These are phyloP conservation scores for Epichloe sibirici DNA, from an alignment of 2,329 filamentous ascomycete species.

Conservation along the genomic window DNA sequence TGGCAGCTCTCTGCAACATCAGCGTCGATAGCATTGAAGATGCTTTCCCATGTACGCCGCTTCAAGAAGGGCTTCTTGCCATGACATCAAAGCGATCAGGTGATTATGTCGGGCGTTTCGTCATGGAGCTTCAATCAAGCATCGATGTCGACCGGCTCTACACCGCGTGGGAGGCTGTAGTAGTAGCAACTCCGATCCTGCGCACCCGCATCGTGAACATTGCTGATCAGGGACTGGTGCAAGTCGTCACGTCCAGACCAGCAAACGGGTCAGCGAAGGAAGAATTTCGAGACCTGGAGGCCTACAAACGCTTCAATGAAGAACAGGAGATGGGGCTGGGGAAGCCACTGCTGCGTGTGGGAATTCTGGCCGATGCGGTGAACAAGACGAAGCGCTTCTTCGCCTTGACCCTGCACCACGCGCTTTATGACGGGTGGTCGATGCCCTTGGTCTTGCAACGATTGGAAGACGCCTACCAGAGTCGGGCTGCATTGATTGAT, in stretches of 20 bases:
- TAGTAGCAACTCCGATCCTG: constrained; percentile 2
- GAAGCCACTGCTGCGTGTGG: constrained; percentile 1
- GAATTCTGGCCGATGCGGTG: too few species aligned
- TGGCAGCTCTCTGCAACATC: neutral
- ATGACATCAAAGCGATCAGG: constrained; percentile 2
- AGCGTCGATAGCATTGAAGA: constrained; percentile 3
- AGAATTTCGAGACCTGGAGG: neutral
- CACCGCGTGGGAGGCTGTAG: neutral
- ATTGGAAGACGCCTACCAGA: constrained; percentile 25
- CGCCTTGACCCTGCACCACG: constrained; percentile 34
- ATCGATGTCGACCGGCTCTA: neutral
- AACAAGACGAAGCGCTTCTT: neutral
- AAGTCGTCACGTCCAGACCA: constrained; percentile 25
- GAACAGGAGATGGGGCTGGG: constrained; percentile 14
- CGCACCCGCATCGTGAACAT: constrained; percentile 6
- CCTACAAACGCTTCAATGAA: constrained; percentile 11
- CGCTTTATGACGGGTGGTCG: constrained; percentile 39
- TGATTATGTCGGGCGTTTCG: constrained; percentile 3
- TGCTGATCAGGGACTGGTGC: constrained; percentile 22
- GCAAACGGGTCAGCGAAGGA: constrained; percentile 22
- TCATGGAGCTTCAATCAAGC: neutral
- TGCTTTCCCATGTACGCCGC: constrained; percentile 7
- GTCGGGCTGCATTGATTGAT: constrained; percentile 11
- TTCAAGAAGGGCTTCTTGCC: constrained; percentile 8
- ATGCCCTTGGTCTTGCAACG: constrained; percentile 29